Conservation (phyloP, 208 protist genomes). For the Acanthamoeba castellanii region DNA sequence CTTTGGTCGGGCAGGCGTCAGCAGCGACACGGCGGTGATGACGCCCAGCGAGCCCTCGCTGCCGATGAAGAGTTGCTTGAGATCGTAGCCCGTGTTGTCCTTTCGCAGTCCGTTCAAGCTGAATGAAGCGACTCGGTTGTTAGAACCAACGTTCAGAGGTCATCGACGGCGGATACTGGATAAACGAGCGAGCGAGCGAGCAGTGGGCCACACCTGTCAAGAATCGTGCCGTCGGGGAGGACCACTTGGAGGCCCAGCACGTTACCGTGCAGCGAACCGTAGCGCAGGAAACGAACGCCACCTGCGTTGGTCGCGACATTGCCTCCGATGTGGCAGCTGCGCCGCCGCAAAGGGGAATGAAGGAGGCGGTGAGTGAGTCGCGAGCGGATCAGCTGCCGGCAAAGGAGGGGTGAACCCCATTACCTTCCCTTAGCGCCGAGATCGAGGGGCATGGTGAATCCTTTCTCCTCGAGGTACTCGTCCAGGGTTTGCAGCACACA, state of each 20-base stretch:
- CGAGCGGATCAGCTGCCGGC: background rate
- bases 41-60: slow-evolving; percentile 97
- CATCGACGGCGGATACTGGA: no score
- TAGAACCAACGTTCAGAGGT: no score
- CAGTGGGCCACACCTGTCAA: slow-evolving; percentile 84
- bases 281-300: slow-evolving; percentile 96
- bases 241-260: slow-evolving; percentile 96
- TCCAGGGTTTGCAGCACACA: slow-evolving; percentile 95
- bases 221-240: slow-evolving; percentile 90
- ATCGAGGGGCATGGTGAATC: slow-evolving; percentile 95
- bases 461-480: slow-evolving; percentile 87
- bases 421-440: slow-evolving; percentile 96
- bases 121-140: no score
- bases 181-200: no score
- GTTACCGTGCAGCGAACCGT: slow-evolving; percentile 96
- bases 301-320: slow-evolving; percentile 97
- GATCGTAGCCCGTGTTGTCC: slow-evolving; percentile 97
- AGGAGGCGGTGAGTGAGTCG: background rate
- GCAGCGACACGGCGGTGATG: slow-evolving; percentile 92
- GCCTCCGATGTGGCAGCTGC: slow-evolving; percentile 96
- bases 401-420: background rate
- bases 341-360: background rate
- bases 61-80: slow-evolving; percentile 98
- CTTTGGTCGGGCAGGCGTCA: slow-evolving; percentile 82
- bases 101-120: slow-evolving; percentile 87